A percentile compares a stretch with the other conserved stretches of the same genome.
Conservation (phyloP, 352 stramenopile species). For the Phytophthora vignae region DNA sequence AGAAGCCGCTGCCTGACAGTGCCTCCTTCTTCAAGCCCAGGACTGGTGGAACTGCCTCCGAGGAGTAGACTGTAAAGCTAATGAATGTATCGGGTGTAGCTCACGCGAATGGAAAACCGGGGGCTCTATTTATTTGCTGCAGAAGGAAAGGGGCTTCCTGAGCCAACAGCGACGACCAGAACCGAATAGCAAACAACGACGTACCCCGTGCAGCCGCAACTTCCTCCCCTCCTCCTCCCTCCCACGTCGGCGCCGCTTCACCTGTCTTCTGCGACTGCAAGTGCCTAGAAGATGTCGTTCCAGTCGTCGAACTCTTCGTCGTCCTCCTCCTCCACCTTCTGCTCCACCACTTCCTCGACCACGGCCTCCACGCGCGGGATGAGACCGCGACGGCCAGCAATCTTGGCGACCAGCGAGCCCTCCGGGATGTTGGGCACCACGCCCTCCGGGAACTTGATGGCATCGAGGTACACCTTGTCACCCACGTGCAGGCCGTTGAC, state of each 20-base stretch:
- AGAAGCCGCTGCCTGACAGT: conserved; percentile 34
- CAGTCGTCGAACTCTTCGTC: conserved; percentile 88
- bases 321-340: conserved; percentile 67
- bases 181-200: conserved; percentile 17
- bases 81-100: conserved; percentile 13
- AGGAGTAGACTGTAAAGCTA: conserved; percentile 25
- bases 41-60: neutral
- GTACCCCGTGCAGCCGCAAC: conserved; percentile 7
- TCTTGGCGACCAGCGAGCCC: conserved; percentile 84
- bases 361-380: conserved; percentile 79
- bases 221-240: conserved; percentile 6
- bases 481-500: conserved; percentile 90
- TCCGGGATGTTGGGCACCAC: conserved; percentile 69
- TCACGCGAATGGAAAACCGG: conserved; percentile 20
- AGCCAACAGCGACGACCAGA: conserved; percentile 8
- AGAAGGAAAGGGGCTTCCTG: conserved; percentile 12
- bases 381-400: conserved; percentile 86
- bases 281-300: conserved; percentile 89
- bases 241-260: conserved; percentile 7
- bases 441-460: conserved; percentile 79
- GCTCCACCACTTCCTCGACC: conserved; percentile 74
- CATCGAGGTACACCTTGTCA: conserved; percentile 82
- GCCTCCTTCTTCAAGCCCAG: conserved; percentile 64
- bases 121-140: conserved; percentile 43
- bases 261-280: conserved; percentile 19